Evolutionary conservation across 768 basidiomycete genomes (phyloP), one percentile per base, ranked within the genome.

Genomic region (Obba rivulosa): DNA sequence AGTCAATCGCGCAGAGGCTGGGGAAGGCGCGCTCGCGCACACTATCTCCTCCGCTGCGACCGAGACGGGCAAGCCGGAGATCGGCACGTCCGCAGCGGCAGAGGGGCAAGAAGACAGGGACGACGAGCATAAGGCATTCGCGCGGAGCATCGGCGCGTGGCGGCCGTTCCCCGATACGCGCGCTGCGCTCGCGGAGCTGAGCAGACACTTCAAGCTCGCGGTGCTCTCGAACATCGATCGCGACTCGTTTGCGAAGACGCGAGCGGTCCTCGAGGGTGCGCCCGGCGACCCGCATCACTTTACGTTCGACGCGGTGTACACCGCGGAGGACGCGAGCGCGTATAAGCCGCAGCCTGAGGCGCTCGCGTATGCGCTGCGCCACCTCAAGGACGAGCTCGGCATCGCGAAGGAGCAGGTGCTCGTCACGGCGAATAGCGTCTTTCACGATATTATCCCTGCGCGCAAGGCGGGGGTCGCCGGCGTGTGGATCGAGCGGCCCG

Each of bases 141-240:
- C 78, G 7, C 60, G 70, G 36, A 83, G 84, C 22, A 75, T 89
- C 36, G 66, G 68, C 34, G 53, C 73, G 31, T 90, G 86, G 86
- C 68, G 69, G 2, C 69, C 79, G 7, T 89, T 88, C 66, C 75
- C 80, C 0, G 87, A 89, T 63, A 83, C 81, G 8, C 63, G 70
- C 49, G 62, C 66, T 14, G 86, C 85, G 0, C 76, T 90, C 4
- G 73, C 70, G 42, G 64, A 70, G 23, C 77, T 89, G 44, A 72
- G 83, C 34, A 69, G 72, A 48, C 75, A 77, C 58, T 88, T 78
- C 69, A 81, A 80, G 47, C 80, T 89, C 50, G 73, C 81, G 50
- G 83, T 87, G 4, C 72, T 89, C 34, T 87, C 85, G 55, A 89
- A 90, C 63, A 81, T 89, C 58, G 87, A 90, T 54, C 74, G 74